phyloP scores from a whole-genome alignment of 768 basidiomycete species.

The Boletellus emodensis region DNA sequence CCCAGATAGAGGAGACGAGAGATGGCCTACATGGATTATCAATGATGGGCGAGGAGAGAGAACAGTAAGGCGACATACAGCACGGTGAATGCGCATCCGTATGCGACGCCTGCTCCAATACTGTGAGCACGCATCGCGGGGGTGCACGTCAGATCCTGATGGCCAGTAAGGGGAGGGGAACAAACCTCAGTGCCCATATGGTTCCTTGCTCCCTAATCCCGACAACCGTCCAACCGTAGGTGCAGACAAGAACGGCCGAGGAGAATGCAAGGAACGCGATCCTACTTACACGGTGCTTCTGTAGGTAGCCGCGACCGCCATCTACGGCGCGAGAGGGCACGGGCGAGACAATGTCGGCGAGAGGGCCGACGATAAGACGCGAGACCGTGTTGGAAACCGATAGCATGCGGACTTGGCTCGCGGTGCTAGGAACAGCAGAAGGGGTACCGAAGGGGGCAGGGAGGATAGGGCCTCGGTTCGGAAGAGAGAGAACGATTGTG shows the following conservation, averaged over 20 bases:
- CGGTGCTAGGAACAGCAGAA: slow-evolving; percentile 37
- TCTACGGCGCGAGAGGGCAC: slow-evolving; percentile 39
- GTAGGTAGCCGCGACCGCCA: slow-evolving; percentile 28
- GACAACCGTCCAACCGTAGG: slow-evolving; percentile 54
- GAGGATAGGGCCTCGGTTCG: slow-evolving; percentile 24
- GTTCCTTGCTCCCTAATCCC: slow-evolving; percentile 45
- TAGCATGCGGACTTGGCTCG: slow-evolving; percentile 65
- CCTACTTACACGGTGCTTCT: slow-evolving; percentile 58
- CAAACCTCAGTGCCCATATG: slow-evolving; percentile 71
- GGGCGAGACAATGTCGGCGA: slow-evolving; percentile 74
- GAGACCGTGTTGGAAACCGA: slow-evolving; percentile 70
- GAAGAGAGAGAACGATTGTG: slow-evolving; percentile 65
- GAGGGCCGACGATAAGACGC: slow-evolving; percentile 60
- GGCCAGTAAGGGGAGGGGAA: neutral
- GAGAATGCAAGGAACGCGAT: slow-evolving; percentile 54
- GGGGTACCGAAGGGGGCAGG: slow-evolving; percentile 10
- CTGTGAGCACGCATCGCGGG: slow-evolving; percentile 31
- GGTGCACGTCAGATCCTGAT: neutral
- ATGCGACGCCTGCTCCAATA: slow-evolving; percentile 61
- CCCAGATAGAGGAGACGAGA: slow-evolving; percentile 70
- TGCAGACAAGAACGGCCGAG: slow-evolving; percentile 43
- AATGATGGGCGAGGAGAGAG: neutral
- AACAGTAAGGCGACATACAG: slow-evolving; percentile 44
- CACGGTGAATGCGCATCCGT: slow-evolving; percentile 68
- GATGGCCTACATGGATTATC: slow-evolving; percentile 41